Base-by-base conservation (phyloP, 805 yeast genomes). In the Metschnikowia drakensbergensis region DNA sequence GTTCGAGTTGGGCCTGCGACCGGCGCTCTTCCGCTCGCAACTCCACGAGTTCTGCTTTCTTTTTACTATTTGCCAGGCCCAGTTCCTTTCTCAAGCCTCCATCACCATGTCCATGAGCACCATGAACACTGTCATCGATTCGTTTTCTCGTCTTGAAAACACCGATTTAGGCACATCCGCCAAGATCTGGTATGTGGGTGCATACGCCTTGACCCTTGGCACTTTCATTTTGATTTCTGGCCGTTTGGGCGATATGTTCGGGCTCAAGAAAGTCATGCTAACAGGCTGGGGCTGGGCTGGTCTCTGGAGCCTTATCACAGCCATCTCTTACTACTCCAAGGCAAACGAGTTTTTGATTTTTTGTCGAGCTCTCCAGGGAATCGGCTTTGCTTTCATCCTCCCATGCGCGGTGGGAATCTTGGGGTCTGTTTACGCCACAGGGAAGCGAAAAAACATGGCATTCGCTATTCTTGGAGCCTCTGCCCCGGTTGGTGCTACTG, bases 171-270 rank as follows among this genome's bases (percentile, higher is more conserved):
- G 45, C 6, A 23, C 36, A 29, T 44, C 53, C 11, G 46, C 49
- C 28, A 51, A 50, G 29, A 46, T 53, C 25, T 54, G 95, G 94
- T 80, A 81, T 59, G 75, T 82, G 72, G 89, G 90, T 1, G 77
- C 88, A 0, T 84, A 80, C 60, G 82, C 88, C 0, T 65, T 86
- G 47, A 80, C 88, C 0, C 79, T 84, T 4, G 92, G 92, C 9
- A 83, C 92, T 0, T 81, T 86, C 52, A 85, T 86, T 44, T 63
- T 86, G 33, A 69, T 82, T 4, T 76, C 85, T 33, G 94, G 94
- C 6, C 73, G 83, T 43, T 59, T 84, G 40, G 94, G 95, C 31
- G 95, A 86, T 58, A 68, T 85, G 9, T 80, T 79, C 55, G 94
- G 94, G 0, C 69, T 83, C 46, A 82, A 80, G 49, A 66, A 61